Percentiles rank a stretch among this genome's conserved stretches.
These are phyloP conservation scores for Candida incommunis DNA, from an alignment of 805 yeast genomes.

Conservation along the genomic window DNA sequence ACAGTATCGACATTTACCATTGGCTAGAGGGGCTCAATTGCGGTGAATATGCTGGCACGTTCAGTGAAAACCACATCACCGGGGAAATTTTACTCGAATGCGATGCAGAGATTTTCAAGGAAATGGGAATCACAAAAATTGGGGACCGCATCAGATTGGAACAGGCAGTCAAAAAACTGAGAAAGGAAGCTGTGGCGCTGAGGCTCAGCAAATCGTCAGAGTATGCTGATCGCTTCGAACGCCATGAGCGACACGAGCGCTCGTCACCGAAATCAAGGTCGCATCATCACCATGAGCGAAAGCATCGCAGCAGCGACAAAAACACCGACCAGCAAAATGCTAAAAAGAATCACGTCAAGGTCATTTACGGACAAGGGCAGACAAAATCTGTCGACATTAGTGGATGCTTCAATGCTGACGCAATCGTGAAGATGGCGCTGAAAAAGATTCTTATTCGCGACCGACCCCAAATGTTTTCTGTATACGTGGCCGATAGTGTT, in stretches of 20 bases:
- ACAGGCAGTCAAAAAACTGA: constrained; percentile 37
- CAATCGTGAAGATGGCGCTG: constrained; percentile 57
- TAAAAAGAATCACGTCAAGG: constrained; percentile 21
- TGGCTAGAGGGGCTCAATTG: constrained; percentile 21
- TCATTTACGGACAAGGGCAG: constrained; percentile 49
- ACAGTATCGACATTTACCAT: constrained; percentile 14
- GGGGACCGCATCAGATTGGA: constrained; percentile 73
- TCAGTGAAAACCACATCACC: constrained; percentile 37
- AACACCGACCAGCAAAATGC: neutral
- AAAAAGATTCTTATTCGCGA: constrained; percentile 29
- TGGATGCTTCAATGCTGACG: constrained; percentile 69
- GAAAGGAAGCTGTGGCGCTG: constrained; percentile 9
- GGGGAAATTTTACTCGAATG: constrained; percentile 42
- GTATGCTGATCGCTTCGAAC: constrained; percentile 5
- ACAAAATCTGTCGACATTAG: constrained; percentile 53
- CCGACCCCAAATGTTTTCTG: constrained; percentile 8
- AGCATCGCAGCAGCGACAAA: neutral
- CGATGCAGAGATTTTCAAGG: constrained; percentile 51
- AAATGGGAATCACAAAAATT: constrained; percentile 49
- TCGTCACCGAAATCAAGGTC: constrained; percentile 6
- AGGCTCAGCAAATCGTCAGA: neutral
- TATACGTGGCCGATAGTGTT: constrained; percentile 49
- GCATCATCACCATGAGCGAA: constrained; percentile 1
- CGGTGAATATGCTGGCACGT: constrained; percentile 14
- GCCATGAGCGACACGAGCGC: constrained; percentile 5